Base-by-base conservation (phyloP, 805 yeast genomes). In the Saccharomycopsis javanensis region DNA sequence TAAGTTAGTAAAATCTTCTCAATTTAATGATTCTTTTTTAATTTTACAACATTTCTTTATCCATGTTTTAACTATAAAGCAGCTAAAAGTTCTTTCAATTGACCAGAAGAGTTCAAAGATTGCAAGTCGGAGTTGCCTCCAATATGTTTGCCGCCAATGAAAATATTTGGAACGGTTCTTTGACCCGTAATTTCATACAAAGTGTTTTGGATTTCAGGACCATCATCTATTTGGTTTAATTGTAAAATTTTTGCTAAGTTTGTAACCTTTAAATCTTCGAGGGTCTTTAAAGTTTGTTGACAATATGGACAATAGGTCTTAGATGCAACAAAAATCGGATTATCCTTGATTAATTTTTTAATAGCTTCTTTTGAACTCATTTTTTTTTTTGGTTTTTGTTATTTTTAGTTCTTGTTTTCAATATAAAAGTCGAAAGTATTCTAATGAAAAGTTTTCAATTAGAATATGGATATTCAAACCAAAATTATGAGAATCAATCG, bases 101-200 rank as follows among this genome's bases (percentile, higher is more conserved):
- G 69, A 64, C 86, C 94, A 51, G 71, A 65, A 25, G 82, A 76
- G 64, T 80, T 76, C 69, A 91, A 78, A 55, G 79, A 76, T 73
- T 90, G 96, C 62, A 92, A 75, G 64, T 88, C 96, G 42, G 91
- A 84, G 79, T 90, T 88, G 61, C 99, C 99, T 60, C 99, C 99
- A 67, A 92, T 82, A 76, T 90, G 97, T 73, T 91, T 79, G 60
- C 96, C 97, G 52, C 78, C 83, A 69, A 92, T 89, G 75, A 86
- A 92, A 64, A 92, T 79, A 70, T 86, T 90, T 61, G 99, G 99
- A 61, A 92, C 98, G 42, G 97, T 89, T 64, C 83, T 79, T 77
- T 92, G 98, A 60, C 96, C 94, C 42, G 96, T 87, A 60, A 89
- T 71, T 68, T 85, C 81, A 55, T 69, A 70, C 60, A 92, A 77